These are phyloP conservation scores for Exophiala calicioides DNA, from an alignment of 2,329 filamentous ascomycete genomes.

Conservation along the genomic window DNA sequence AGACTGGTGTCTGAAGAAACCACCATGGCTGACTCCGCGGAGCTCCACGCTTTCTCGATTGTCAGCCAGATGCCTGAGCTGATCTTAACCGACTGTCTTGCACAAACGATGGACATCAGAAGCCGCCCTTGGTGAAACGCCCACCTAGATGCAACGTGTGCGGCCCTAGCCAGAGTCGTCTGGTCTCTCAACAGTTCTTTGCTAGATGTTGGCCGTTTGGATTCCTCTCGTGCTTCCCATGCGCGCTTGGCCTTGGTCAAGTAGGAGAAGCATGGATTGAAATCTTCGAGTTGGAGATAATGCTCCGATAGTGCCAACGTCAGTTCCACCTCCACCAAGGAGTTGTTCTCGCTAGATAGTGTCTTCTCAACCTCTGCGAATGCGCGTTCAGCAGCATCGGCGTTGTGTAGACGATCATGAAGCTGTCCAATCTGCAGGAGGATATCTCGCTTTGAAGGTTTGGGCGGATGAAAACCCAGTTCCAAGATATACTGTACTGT, in stretches of 20 bases:
- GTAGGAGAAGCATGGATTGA: slow-evolving; percentile 57
- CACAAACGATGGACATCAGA: slow-evolving; percentile 19
- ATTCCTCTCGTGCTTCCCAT: slow-evolving; percentile 32
- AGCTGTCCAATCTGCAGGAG: slow-evolving; percentile 54
- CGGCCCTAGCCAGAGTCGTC: slow-evolving; percentile 17
- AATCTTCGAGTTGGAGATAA: slow-evolving; percentile 65
- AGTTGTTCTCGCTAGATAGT: slow-evolving; percentile 43
- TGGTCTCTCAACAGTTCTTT: slow-evolving; percentile 18
- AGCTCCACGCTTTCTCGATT: slow-evolving; percentile 36
- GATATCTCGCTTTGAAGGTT: slow-evolving; percentile 44
- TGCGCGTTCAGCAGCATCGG: slow-evolving; percentile 56
- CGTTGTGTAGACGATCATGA: slow-evolving; percentile 62
- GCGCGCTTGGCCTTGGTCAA: slow-evolving; percentile 34
- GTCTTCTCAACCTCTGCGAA: slow-evolving; percentile 62
- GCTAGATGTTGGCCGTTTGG: slow-evolving; percentile 2
- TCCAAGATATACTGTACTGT: slow-evolving; percentile 52
- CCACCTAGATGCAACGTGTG: slow-evolving; percentile 22
- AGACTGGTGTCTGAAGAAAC: slow-evolving; percentile 33
- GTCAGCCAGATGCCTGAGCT: slow-evolving; percentile 26
- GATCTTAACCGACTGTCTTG: slow-evolving; percentile 29
- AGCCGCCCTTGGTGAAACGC: slow-evolving; percentile 20
- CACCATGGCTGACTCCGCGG: slow-evolving; percentile 6
- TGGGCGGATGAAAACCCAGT: slow-evolving; percentile 41
- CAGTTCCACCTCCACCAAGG: slow-evolving; percentile 56
- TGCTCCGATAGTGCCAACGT: slow-evolving; percentile 76